Evolutionary conservation across 2,329 filamentous ascomycete genomes (phyloP).

Genomic region (Colletotrichum orbiculare): DNA sequence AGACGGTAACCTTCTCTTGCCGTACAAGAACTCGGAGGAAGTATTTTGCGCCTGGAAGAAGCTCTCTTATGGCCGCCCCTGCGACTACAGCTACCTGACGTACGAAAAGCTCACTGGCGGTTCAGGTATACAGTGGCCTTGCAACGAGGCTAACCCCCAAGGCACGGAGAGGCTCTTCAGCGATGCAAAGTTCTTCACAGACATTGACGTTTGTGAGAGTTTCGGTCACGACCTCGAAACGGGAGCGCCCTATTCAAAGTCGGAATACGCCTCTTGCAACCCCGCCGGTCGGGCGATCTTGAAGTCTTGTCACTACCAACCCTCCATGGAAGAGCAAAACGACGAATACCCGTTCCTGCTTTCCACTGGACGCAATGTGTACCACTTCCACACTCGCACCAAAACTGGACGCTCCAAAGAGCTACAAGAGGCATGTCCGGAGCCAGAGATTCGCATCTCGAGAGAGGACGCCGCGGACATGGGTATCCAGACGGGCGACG

Average conservation of each 20-base stretch:
- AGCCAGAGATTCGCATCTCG: constrained; percentile 45
- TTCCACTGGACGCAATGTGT: no score
- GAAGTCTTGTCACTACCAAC: no score
- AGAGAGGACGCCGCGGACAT: constrained; percentile 42
- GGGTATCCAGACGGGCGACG: constrained; percentile 43
- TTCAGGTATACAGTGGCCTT: constrained; percentile 52
- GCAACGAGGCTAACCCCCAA: constrained; percentile 44
- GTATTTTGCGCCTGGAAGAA: constrained; percentile 50
- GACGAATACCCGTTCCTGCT: no score
- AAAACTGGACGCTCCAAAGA: no score
- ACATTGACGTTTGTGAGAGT: constrained; percentile 48
- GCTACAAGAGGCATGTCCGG: constrained; percentile 34
- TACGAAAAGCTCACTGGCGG: constrained; percentile 49
- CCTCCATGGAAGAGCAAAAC: no score
- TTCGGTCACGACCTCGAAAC: constrained; percentile 52
- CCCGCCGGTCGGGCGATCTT: no score
- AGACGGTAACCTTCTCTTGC: constrained; percentile 45
- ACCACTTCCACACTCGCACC: no score
- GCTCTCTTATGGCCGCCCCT: constrained; percentile 47
- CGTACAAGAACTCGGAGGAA: constrained; percentile 45
- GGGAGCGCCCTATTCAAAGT: constrained; percentile 45
- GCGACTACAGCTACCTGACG: constrained; percentile 47
- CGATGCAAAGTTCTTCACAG: constrained; percentile 48
- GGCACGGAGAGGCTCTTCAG: constrained; percentile 48
- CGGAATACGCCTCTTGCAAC: constrained; percentile 31